Evolutionary conservation across 805 yeast genomes (phyloP), one percentile per base, ranked within the genome.

Genomic region (Myxozyma vanderwaltii): DNA sequence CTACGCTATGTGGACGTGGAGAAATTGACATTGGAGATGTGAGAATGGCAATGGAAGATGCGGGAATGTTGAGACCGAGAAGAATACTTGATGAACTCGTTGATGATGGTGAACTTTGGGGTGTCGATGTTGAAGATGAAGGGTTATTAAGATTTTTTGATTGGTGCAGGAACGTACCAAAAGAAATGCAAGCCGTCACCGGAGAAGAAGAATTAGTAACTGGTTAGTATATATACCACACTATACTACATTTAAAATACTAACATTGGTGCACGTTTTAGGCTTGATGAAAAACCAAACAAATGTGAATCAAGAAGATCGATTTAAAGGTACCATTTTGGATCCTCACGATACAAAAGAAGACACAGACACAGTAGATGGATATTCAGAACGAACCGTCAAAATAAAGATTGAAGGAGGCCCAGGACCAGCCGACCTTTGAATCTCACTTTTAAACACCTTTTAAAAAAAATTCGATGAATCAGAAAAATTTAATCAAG

Each of bases 21-120:
- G 79, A 76, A 12, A 77, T 84, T 3, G 77, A 71, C 15, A 70
- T 88, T 1, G 86, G 84, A 60, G 98, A 92, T 70, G 76, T 89
- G 4, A 75, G 89, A 17, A 83, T 83, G 68, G 90, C 94, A 0
- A 77, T 91, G 73, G 78, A 82, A 33, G 38, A 35, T 41, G 82
- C 84, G 59, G 87, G 86, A 15, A 73, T 87, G 44, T 73, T 90
- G 17, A 81, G 82, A 44, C 91, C 92, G 0, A 35, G 26, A 59
- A 33, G 61, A 43, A 52, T 63, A n/a, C 26, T 47, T 4, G 59
- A 63, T 17, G 68, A 63, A 5, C n/a, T 46, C 3, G 64, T 57
- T 17, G 55, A 56, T n/a, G 57, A 47, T 13, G 58, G 53, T 17
- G 66, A 50, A 27, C 63, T 35, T 40, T 45, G 49, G 54, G 63